phyloP scores from a whole-genome alignment of 2,329 filamentous ascomycete genomes.

The Microcyclospora pomicola region DNA sequence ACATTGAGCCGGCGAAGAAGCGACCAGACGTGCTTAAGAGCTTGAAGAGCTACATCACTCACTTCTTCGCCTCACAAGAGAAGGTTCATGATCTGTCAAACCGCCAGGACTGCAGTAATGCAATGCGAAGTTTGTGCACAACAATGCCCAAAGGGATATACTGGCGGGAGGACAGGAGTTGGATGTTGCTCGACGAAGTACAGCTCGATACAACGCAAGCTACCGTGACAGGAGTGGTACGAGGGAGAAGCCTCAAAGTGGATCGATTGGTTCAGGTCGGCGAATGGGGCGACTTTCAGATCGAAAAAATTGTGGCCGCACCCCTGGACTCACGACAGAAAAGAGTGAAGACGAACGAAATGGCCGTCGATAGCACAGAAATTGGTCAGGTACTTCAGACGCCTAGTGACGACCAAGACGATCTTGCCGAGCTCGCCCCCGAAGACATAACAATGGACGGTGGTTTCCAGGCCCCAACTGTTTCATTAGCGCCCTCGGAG shows the following conservation, averaged over 20 bases:
- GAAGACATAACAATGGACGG: constrained; percentile 73
- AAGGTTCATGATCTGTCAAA: constrained; percentile 82
- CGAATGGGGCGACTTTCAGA: constrained; percentile 87
- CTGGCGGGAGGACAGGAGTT: constrained; percentile 91
- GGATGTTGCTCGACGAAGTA: constrained; percentile 82
- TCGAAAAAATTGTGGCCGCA: constrained; percentile 74
- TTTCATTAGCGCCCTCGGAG: constrained; percentile 35
- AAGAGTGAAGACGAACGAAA: constrained; percentile 41
- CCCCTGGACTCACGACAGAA: constrained; percentile 46
- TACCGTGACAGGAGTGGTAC: constrained; percentile 63
- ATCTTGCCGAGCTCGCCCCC: constrained; percentile 69
- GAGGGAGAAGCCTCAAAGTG: constrained; percentile 75
- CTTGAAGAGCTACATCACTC: constrained; percentile 80
- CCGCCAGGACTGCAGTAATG: constrained; percentile 78
- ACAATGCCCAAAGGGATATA: constrained; percentile 85
- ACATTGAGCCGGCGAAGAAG: constrained; percentile 66
- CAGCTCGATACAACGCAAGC: constrained; percentile 47
- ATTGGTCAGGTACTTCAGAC: constrained; percentile 48
- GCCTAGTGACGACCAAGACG: constrained; percentile 69
- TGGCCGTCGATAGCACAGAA: constrained; percentile 51
- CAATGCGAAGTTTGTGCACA: constrained; percentile 82
- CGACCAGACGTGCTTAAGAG: constrained; percentile 63
- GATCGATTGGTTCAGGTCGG: constrained; percentile 83
- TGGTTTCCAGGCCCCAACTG: constrained; percentile 32
- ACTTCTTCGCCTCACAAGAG: constrained; percentile 86